Conservation (phyloP, 2,329 filamentous ascomycete genomes). For the Trichoderma harzianum region DNA sequence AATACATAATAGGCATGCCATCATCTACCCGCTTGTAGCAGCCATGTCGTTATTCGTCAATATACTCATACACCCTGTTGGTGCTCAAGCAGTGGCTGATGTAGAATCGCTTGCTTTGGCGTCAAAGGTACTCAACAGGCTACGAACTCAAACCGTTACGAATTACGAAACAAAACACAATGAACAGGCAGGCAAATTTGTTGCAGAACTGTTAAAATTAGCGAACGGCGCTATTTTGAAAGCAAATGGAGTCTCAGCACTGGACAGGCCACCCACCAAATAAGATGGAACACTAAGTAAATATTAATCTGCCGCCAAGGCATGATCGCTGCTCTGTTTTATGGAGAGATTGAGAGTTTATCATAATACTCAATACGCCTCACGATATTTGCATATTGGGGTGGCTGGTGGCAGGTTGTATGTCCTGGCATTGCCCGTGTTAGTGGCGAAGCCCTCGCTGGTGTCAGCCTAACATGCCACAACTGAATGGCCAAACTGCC, state of each 20-base stretch:
- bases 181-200: neutral
- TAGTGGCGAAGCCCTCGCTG: neutral
- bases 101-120: neutral
- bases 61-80: neutral
- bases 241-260: neutral
- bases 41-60: neutral
- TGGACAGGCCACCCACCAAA: neutral
- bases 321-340: neutral
- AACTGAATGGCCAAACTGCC: neutral
- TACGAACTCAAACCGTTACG: neutral
- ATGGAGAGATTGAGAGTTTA: neutral
- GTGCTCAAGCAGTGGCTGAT: neutral
- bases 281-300: neutral
- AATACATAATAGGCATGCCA: neutral
- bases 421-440: neutral
- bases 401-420: neutral
- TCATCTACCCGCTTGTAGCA: neutral
- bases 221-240: neutral
- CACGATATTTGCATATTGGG: neutral
- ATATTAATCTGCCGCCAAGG: neutral
- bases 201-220: neutral
- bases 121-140: neutral
- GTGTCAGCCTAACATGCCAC: neutral
- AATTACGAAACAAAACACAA: neutral
- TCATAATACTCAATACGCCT: no score